These are phyloP conservation scores for Parasarocladium wereldwijsianum DNA, from an alignment of 2,329 filamentous ascomycete species.

Conservation along the genomic window DNA sequence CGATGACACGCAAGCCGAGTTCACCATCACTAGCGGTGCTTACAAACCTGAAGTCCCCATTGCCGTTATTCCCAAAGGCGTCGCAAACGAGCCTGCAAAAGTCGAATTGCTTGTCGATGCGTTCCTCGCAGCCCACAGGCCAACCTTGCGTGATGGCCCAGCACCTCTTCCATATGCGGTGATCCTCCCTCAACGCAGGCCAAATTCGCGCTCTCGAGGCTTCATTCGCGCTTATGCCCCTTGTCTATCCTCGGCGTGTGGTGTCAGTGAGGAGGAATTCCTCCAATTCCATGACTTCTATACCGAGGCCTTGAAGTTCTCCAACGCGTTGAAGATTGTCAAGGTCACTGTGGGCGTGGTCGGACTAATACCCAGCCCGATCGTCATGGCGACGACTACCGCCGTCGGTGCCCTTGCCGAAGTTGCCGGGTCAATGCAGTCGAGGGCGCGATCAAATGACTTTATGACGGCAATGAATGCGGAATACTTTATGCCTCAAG, in stretches of 20 bases:
- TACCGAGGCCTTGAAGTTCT: background rate
- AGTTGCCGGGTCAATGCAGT: background rate
- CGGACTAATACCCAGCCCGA: background rate
- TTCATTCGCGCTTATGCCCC: conserved; percentile 3
- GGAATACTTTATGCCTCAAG: conserved; percentile 2
- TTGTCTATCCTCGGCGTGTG: background rate
- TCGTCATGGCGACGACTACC: conserved; percentile 1
- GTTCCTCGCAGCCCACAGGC: background rate
- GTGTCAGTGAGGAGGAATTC: background rate
- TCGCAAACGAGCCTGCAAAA: background rate
- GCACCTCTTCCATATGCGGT: background rate
- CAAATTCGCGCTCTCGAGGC: conserved; percentile 1
- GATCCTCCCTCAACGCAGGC: conserved; percentile 1
- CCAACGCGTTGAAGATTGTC: conserved; percentile 2
- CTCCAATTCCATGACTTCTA: conserved; percentile 1
- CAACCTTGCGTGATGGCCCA: background rate
- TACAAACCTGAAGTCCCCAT: background rate
- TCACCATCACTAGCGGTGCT: background rate
- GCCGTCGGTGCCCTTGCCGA: conserved; percentile 1
- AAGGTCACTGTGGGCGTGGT: background rate
- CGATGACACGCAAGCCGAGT: background rate
- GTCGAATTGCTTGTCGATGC: background rate
- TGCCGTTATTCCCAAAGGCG: background rate
- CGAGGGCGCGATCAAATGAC: background rate
- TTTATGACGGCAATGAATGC: conserved; percentile 2